Evolutionary conservation across 495 filamentous ascomycete species (phyloP), one percentile per base, ranked within the genome.

Genomic region (Alectoria sarmentosa): DNA sequence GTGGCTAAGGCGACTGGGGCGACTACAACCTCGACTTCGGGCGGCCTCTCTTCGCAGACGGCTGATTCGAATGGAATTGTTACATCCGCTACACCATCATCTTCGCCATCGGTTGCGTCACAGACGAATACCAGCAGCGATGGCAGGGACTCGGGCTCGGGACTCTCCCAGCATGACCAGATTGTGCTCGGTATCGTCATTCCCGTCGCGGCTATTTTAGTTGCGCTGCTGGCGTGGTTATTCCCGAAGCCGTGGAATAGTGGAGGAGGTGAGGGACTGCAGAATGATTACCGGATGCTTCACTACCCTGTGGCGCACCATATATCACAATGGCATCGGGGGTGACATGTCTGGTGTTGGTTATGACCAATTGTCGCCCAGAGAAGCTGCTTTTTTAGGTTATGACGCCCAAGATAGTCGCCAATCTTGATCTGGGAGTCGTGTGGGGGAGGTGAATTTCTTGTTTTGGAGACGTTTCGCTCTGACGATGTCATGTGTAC

Each of bases 161-260:
- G 58, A 7, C 46, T 62, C 26, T 61, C 42, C 11, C 58, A 62
- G 13, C 42, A 30, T 7, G 21, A 48, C 19, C 38, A 61, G 19
- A 62, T 66, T 37, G 42, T 38, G 3, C 44, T 66, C 1, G 64
- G 64, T 36, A 52, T 66, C 42, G 58, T 34, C 10, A 36, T 66
- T 19, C 58, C 64, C 10, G 64, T 48, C 4, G 64, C 37, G 17
- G 41, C 48, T 3, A 36, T 66, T 23, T 1, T 57, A 21, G 41
- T 66, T 23, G 64, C 64, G 10, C 64, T 66, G 23, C 44, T 61
- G 34, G 64, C 64, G 15, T 66, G 64, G 64, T 26, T 41, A 7
- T 66, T 19, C 19, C 64, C 64, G 30, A 61, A 61, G 15, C 30
- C 36, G 26, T 34, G 37, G 59, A 44, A 37, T 15, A 7, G 39